Percentiles rank a stretch among this genome's conserved stretches.
Conservation (phyloP, 2,329 filamentous ascomycete genomes). For the Capronia americana region DNA sequence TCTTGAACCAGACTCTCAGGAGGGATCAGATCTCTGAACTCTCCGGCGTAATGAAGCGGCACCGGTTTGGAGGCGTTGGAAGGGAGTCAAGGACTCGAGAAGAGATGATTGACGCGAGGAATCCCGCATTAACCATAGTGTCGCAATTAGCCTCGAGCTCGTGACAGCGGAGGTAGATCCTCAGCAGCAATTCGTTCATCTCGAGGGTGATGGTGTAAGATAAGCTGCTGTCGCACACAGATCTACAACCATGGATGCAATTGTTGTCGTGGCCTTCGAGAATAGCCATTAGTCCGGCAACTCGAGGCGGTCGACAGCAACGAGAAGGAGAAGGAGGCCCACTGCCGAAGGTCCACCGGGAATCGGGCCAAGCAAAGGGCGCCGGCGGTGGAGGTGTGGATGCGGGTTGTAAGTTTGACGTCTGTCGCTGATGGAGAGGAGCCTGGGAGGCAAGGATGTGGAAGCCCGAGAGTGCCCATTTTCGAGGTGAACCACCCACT, state of each 20-base stretch:
- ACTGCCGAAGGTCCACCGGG: slow-evolving; percentile 7
- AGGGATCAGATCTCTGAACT: not conserved
- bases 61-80: not conserved
- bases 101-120: slow-evolving; percentile 6
- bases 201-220: not conserved
- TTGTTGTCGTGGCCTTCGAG: not conserved
- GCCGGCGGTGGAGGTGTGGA: slow-evolving; percentile 17
- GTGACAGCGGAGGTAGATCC: slow-evolving; percentile 1
- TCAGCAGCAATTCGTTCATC: slow-evolving; percentile 13
- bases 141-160: not conserved
- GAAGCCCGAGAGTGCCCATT: slow-evolving; percentile 22
- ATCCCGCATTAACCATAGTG: not conserved
- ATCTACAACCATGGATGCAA: not conserved
- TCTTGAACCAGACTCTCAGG: not conserved
- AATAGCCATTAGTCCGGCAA: not conserved
- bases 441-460: slow-evolving; percentile 18
- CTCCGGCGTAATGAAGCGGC: not conserved
- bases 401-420: slow-evolving; percentile 5
- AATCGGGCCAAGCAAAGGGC: slow-evolving; percentile 1
- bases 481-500: slow-evolving; percentile 7
- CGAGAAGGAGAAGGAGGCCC: not conserved
- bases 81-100: not conserved
- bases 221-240: not conserved
- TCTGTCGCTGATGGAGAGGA: slow-evolving; percentile 1
- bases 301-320: not conserved